These are phyloP conservation scores for Peronospora tabacina DNA, from an alignment of 352 stramenopile species.

Conservation along the genomic window DNA sequence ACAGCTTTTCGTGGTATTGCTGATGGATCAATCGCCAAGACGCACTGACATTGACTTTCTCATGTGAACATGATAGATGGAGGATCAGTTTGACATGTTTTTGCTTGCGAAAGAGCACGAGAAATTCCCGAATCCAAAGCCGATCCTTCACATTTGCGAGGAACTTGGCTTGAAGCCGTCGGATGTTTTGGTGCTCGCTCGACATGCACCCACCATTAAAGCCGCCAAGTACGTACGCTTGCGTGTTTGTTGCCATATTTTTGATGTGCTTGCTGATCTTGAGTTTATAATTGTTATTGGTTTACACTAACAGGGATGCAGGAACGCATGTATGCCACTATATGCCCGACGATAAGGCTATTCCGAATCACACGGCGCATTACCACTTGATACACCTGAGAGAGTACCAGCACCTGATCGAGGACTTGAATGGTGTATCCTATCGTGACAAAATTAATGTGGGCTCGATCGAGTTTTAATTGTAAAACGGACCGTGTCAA, in stretches of 20 bases:
- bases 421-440: slow-evolving; percentile 72
- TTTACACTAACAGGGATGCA: slow-evolving; percentile 28
- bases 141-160: slow-evolving; percentile 44
- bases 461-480: slow-evolving; percentile 35
- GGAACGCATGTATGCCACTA: slow-evolving; percentile 57
- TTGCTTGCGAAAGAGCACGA: slow-evolving; percentile 36
- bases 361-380: slow-evolving; percentile 70
- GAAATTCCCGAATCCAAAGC: slow-evolving; percentile 40
- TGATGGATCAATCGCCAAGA: not conserved
- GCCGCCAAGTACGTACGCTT: slow-evolving; percentile 45
- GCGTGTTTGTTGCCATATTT: not conserved
- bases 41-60: not conserved
- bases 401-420: slow-evolving; percentile 61
- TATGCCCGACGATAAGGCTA: slow-evolving; percentile 50
- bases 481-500: not conserved
- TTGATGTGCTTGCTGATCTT: not conserved
- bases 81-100: slow-evolving; percentile 54
- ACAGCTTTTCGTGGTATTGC: not conserved
- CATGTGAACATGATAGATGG: slow-evolving; percentile 37
- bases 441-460: slow-evolving; percentile 46
- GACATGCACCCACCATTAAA: slow-evolving; percentile 45
- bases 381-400: slow-evolving; percentile 51
- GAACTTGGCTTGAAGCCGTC: slow-evolving; percentile 41
- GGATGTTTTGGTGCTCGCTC: slow-evolving; percentile 50
- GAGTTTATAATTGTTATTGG: not conserved